Evolutionary conservation across 2,329 filamentous ascomycete genomes (phyloP), one percentile per base, ranked within the genome.

Genomic region (Aspergillus japonicus): DNA sequence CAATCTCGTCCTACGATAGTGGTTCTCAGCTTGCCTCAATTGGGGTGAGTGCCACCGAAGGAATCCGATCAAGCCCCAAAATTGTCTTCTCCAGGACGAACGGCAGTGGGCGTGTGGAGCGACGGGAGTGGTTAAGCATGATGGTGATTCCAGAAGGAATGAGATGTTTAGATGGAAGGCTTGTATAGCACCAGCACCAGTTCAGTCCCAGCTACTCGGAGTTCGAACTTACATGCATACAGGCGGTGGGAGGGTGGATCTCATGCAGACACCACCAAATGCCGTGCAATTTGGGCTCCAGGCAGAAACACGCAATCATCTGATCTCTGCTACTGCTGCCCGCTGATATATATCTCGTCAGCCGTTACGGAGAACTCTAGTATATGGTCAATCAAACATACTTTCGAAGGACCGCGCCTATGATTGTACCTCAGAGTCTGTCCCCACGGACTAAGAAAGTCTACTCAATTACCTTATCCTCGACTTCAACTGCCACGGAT

Each of bases 1-100:
- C 53, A 48, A 47, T 48, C 53, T 11, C 19, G n/a, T 24, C 29
- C 42, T 31, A 29, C 53, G 44, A 55, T 55, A 48, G 44, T 55
- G 42, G 39, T 23, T 47, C 42, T 23, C 23, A 24, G 26, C 44
- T 55, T 55, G 26, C 3, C 53, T 31, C 44, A 14, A 24, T 35
- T 55, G 53, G 53, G 44, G 14, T 23, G 42, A 44, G 53, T 44
- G 39, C 39, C 23, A 23, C 53, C 21, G 29, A 48, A 12, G 16
- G 16, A 44, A 7, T 44, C 5, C 39, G 39, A 44, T 7, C 5
- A 19, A 44, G 16, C n/a, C 42, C 16, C 26, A 44, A 16, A 24
- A 8, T 31, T 23, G 42, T 16, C 39, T 33, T 54, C 26, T 39
- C 29, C 39, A 54, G 39, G 35, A 19, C 24, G n/a, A 35, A 24